Evolutionary conservation across 768 basidiomycete species (phyloP), one percentile per base, ranked within the genome.

Genomic region (Boletus vermiculosoides): DNA sequence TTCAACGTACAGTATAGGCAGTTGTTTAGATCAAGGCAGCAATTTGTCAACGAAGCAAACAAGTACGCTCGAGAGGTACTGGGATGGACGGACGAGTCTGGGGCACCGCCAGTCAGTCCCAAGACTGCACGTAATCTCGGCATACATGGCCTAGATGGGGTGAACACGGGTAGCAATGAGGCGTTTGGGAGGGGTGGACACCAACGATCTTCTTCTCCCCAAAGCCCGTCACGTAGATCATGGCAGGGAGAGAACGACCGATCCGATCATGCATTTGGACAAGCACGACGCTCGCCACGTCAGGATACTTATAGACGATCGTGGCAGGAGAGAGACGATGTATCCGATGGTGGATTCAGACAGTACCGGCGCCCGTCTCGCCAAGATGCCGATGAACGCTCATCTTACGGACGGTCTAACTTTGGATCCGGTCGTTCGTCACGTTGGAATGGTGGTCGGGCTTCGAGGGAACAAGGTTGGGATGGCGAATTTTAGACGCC

Each of bases 1-100:
- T 86, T 82, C 66, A 85, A 85, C 66, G 78, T 81, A 20, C 66
- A 73, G 5, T 70, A 69, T 46, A 78, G 71, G 61, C 50, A 58
- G 9, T 52, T 82, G 52, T 65, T 70, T 41, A 79, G 78, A 76
- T 71, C 69, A 11, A 71, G 64, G 45, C 71, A 67, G 42, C 64
- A 73, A 16, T 72, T 81, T 20, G 80, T 85, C 5, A 50, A 68
- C 23, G 65, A 71, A 40, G 80, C 63, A 10, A 77, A 77, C 53
- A 61, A 53, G 56, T 79, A 74, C 56, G 75, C 70, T 34, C 62
- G 67, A 39, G 59, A 65, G 18, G 70, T 70, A 3, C 69, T 77
- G 25, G 77, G 78, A 56, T 79, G 78, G 74, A 63, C 61, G 6
- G 59, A 68, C 36, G 73, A 70, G 22, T 59, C 44, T 39, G 53